A percentile compares a stretch with the other conserved stretches of the same genome.
Conservation (phyloP, 208 protist genomes). For the Acanthamoeba healyi region DNA sequence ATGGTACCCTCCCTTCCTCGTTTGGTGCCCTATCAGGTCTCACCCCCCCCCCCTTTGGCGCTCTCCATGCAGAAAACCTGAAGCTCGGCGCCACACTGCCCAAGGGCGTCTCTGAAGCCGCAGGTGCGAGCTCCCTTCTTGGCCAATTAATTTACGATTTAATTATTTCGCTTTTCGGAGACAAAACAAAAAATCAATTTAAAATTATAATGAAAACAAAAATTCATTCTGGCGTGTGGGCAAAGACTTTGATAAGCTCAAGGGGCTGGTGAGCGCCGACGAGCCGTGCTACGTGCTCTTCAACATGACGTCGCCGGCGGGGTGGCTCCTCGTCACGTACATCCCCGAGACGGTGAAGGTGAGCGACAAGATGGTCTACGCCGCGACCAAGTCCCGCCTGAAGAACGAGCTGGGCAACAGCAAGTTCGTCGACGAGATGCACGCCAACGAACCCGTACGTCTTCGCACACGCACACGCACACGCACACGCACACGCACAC, state of each 20-base stretch:
- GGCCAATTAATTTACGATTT: background rate
- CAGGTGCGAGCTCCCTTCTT: background rate
- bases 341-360: slow-evolving; percentile 48
- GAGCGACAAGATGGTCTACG: slow-evolving; percentile 75
- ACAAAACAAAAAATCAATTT: too few relatives aligned
- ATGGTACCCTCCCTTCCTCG: background rate
- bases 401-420: slow-evolving; percentile 45
- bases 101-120: slow-evolving; percentile 23
- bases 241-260: slow-evolving; percentile 71
- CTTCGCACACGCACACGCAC: too few relatives aligned
- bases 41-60: background rate
- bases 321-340: slow-evolving; percentile 58
- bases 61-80: slow-evolving; percentile 23
- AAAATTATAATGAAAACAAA: background rate
- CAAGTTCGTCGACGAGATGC: slow-evolving; percentile 55
- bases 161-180: background rate
- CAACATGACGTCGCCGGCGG: background rate
- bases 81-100: slow-evolving; percentile 50
- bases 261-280: slow-evolving; percentile 4
- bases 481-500: background rate
- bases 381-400: slow-evolving; percentile 62
- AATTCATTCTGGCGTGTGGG: background rate
- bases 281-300: slow-evolving; percentile 58
- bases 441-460: slow-evolving; percentile 63
- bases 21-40: background rate